Base-by-base conservation (phyloP, 2,329 filamentous ascomycete species). In the Geosmithia putterillii region DNA sequence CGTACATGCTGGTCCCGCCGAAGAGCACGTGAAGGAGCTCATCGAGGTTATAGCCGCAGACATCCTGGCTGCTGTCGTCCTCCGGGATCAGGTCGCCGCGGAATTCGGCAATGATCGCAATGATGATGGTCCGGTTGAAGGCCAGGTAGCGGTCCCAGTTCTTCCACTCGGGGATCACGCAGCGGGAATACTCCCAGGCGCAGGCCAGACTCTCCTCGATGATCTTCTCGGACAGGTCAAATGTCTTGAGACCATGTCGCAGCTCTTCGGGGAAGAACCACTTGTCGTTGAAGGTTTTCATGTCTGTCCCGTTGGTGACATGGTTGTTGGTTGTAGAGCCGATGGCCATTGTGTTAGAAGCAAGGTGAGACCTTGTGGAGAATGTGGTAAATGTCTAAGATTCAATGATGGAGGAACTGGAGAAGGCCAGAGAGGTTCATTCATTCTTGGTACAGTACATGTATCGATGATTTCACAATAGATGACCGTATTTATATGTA, bases 161-260 rank as follows among this genome's bases (percentile, higher is more conserved):
- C 23, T 51, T 52, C 42, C 46, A 54, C 4, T 49, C 38, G 0
- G 54, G 53, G n/a, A 55, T 54, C 2, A 54, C 50, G 36, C 47
- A 50, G 17, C 52, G 40, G 2, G 50, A 45, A 36, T 56, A 56
- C 43, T 55, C 51, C 48, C 50, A 56, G 1, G 51, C 52, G 10
- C 45, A 50, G 8, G 50, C 51, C 7, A 52, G 38, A 2, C 44
- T 39, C 40, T 56, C 52, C 5, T 42, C 21, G 19, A 50, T 47
- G 32, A 47, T 21, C 12, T 37, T 17, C 19, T 50, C 37, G 1
- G 42, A 38, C 10, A 50, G 37, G 3, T 41, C 39, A 3, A 48
- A 20, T 12, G 19, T 20, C 9, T 38, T n/a, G 9, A 38, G 36
- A 20, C 32, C 20, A 45, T 21, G 28, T 51, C 45, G 23, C 41